Percentiles rank a stretch among this genome's conserved stretches.
Evolutionary conservation across 164 flowering plant genomes (phyloP).

Genomic region (Buxus sempervirens): DNA sequence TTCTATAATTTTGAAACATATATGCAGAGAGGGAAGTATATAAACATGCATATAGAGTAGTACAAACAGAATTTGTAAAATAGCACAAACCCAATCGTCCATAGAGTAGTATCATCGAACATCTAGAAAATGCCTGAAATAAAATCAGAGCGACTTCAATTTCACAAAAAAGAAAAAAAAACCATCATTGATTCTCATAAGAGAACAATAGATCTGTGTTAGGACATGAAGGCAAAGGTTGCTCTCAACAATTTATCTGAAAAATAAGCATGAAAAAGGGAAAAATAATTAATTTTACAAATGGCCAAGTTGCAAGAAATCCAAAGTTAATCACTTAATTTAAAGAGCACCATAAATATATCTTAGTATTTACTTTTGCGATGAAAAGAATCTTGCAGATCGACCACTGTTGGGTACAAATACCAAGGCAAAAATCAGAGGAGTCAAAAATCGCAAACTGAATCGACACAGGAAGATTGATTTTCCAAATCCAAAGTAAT

Average conservation of each 20-base stretch:
- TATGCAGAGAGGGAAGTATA: too few relatives aligned
- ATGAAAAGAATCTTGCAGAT: slow-evolving; percentile 86
- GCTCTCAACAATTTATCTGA: not conserved
- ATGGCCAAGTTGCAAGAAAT: not conserved
- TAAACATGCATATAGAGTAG: too few relatives aligned
- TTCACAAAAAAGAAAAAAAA: too few relatives aligned
- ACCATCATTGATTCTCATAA: not conserved
- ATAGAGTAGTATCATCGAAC: too few relatives aligned
- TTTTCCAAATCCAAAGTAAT: too few relatives aligned
- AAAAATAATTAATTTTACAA: not conserved
- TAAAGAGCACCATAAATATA: not conserved
- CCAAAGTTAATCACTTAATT: not conserved
- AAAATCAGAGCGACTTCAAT: too few relatives aligned
- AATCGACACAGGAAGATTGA: too few relatives aligned
- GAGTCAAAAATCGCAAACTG: too few relatives aligned
- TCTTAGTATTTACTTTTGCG: slow-evolving; percentile 53
- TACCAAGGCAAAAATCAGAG: not conserved
- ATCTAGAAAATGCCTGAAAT: too few relatives aligned
- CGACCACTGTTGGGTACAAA: slow-evolving; percentile 81
- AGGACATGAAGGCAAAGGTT: not conserved
- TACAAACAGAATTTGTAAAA: too few relatives aligned
- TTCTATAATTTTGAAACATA: too few relatives aligned
- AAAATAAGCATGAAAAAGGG: not conserved
- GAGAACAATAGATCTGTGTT: not conserved
- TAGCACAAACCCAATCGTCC: too few relatives aligned